Evolutionary conservation across 345 rosid genomes (phyloP).

Genomic region (Noccaea bulbosa): DNA sequence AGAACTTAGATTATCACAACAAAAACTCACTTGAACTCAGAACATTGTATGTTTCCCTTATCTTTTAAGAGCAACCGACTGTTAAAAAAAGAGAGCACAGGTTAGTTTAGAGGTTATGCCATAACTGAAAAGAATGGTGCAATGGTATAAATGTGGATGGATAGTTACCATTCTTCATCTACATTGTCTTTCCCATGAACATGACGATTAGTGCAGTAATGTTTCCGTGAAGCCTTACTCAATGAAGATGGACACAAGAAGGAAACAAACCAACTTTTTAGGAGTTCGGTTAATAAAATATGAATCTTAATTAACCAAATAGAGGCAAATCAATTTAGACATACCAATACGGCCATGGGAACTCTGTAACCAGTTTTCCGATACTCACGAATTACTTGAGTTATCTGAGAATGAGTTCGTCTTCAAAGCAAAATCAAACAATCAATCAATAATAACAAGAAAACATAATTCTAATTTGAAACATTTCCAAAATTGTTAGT

Average conservation of each 20-base stretch:
- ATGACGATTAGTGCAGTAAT: conserved; percentile 78
- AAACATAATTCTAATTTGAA: background rate
- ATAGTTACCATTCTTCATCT: conserved; percentile 85
- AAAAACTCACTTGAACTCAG: conserved; percentile 71
- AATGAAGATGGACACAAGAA: conserved; percentile 6
- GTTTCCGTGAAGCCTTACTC: conserved; percentile 80
- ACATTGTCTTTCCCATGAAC: conserved; percentile 69
- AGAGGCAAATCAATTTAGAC: background rate
- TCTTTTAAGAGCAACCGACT: conserved; percentile 77
- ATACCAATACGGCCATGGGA: conserved; percentile 90
- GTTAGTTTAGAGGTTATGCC: background rate
- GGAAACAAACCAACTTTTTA: too few species aligned
- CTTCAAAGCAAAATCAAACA: conserved; percentile 45
- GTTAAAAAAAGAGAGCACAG: conserved; percentile 30
- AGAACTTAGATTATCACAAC: conserved; percentile 17
- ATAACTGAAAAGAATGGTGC: conserved; percentile 1
- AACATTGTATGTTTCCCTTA: conserved; percentile 57
- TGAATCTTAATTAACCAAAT: background rate
- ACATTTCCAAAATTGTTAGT: background rate
- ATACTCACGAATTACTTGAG: conserved; percentile 86
- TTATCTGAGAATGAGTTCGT: conserved; percentile 93
- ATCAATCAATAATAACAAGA: background rate
- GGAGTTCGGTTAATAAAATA: too few species aligned
- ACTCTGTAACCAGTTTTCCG: conserved; percentile 85
- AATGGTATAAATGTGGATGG: background rate